These are phyloP conservation scores for Suhomyces kunorum DNA, from an alignment of 1,139 yeast genomes.

Conservation along the genomic window DNA sequence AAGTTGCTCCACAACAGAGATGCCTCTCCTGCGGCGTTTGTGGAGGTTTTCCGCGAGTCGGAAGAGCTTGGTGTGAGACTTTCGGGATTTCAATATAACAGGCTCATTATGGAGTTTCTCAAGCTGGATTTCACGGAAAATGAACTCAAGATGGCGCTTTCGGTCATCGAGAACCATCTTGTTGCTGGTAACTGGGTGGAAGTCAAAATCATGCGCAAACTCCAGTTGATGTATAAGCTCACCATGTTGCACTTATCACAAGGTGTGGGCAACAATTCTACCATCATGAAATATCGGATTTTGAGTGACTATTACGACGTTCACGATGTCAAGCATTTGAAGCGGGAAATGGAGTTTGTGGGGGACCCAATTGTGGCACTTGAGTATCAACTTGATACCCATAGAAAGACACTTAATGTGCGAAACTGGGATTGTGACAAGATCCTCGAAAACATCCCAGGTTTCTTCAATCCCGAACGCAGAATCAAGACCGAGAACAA, in stretches of 20 bases:
- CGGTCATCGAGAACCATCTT: constrained; percentile 32
- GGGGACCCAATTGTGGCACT: constrained; percentile 14
- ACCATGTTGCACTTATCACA: constrained; percentile 21
- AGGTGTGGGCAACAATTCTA: constrained; percentile 18
- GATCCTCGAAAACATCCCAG: constrained; percentile 21
- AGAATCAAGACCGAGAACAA: constrained; percentile 23
- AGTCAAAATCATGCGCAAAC: constrained; percentile 21
- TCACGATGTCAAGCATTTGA: constrained; percentile 10
- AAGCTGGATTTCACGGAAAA: constrained; percentile 12
- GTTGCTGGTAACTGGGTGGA: constrained; percentile 37
- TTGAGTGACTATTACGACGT: constrained; percentile 35
- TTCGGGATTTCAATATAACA: constrained; percentile 24
- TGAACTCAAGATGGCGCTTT: constrained; percentile 22
- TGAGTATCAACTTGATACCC: constrained; percentile 11
- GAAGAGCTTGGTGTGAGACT: constrained; percentile 15
- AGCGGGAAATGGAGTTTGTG: constrained; percentile 13
- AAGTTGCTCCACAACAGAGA: constrained; percentile 2
- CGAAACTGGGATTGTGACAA: constrained; percentile 13
- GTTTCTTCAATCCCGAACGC: constrained; percentile 31
- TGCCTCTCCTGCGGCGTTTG: constrained; percentile 9
- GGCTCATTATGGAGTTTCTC: constrained; percentile 20
- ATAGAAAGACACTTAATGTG: constrained; percentile 7
- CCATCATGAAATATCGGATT: constrained; percentile 21
- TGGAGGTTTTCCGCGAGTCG: constrained; percentile 6
- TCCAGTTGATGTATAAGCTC: constrained; percentile 31